phyloP scores from a whole-genome alignment of 139 green algal genomes.

The Marvania coccoides region DNA sequence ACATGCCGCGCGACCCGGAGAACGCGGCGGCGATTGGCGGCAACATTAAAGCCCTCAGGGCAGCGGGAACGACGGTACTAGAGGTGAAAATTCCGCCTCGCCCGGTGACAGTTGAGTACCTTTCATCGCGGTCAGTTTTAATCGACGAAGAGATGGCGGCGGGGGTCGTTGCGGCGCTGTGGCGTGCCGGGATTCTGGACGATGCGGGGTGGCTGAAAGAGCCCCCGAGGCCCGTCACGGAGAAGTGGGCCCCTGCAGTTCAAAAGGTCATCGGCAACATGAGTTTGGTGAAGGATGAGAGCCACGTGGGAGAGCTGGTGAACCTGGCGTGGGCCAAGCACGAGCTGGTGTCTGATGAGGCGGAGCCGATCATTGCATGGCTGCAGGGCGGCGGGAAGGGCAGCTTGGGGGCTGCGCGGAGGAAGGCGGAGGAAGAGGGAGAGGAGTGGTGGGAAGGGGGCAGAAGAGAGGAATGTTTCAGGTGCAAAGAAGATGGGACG shows the following conservation, averaged over 20 bases:
- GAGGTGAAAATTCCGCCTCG: slow-evolving; percentile 21
- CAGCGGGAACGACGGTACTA: neutral
- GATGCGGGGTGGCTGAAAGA: neutral
- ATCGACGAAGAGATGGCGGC: slow-evolving; percentile 5
- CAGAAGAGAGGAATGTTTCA: neutral
- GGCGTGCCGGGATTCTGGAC: neutral
- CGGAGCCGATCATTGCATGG: neutral
- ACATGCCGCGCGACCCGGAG: slow-evolving; percentile 50
- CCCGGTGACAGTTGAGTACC: slow-evolving; percentile 20
- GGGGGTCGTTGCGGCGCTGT: slow-evolving; percentile 9
- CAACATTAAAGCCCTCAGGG: slow-evolving; percentile 10
- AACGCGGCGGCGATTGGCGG: slow-evolving; percentile 17
- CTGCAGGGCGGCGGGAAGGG: neutral
- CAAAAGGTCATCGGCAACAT: neutral
- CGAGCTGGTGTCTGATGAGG: neutral
- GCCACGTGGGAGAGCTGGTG: neutral
- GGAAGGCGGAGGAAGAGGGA: neutral
- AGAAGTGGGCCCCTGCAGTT: neutral
- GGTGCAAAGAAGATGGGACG: no score
- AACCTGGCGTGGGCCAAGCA: neutral
- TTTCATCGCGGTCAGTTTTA: slow-evolving; percentile 7
- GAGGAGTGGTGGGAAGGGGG: neutral
- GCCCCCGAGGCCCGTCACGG: neutral
- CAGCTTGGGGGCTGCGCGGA: neutral
- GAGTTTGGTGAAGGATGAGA: neutral